Conservation (phyloP, 345 rosid species). For the Brassica nigra region DNA sequence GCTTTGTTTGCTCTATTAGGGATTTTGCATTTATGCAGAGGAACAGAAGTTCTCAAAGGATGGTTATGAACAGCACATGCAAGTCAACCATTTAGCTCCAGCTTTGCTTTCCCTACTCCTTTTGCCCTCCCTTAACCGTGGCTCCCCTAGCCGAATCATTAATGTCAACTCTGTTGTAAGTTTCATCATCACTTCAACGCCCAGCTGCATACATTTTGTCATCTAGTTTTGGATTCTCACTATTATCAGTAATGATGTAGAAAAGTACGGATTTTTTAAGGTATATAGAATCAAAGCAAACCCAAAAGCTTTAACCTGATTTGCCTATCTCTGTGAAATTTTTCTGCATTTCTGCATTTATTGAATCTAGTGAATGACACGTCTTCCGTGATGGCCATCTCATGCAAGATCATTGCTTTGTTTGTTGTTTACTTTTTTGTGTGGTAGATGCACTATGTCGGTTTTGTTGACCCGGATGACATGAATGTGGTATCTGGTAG, state of each 20-base stretch:
- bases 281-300: background rate
- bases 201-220: background rate
- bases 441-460: slow-evolving; percentile 84
- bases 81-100: slow-evolving; percentile 96
- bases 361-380: no score
- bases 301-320: background rate
- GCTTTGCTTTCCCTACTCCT: slow-evolving; percentile 79
- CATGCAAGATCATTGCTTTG: slow-evolving; percentile 10
- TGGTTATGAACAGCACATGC: slow-evolving; percentile 87
- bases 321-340: background rate
- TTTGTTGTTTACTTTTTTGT: slow-evolving; percentile 21
- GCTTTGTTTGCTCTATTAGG: background rate
- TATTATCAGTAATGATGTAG: background rate
- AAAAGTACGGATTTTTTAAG: background rate
- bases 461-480: slow-evolving; percentile 87
- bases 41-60: slow-evolving; percentile 84
- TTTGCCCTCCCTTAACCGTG: slow-evolving; percentile 82
- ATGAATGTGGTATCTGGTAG: slow-evolving; percentile 80
- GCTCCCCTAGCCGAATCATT: slow-evolving; percentile 52
- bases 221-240: background rate
- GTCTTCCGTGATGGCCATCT: background rate
- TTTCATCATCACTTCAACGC: background rate
- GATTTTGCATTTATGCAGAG: slow-evolving; percentile 46
- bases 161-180: slow-evolving; percentile 96
- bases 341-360: background rate